phyloP scores from a whole-genome alignment of 352 stramenopile genomes.

The Globisporangium cylindrosporum region DNA sequence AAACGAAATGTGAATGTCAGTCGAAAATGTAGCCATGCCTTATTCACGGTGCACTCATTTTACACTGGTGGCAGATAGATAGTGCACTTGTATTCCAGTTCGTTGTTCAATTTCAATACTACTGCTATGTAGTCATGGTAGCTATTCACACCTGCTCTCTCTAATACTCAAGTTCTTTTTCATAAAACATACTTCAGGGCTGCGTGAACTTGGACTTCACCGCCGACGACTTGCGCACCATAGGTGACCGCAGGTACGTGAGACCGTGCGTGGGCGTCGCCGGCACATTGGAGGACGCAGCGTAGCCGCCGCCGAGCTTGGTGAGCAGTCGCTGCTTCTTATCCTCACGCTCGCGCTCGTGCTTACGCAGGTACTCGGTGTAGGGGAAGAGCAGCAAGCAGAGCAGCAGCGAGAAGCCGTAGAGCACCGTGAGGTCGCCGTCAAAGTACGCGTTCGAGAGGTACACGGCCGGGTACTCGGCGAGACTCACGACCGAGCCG shows the following conservation, averaged over 20 bases:
- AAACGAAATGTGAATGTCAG: too few species aligned
- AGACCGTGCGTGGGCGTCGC: conserved; percentile 37
- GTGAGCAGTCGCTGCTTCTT: conserved; percentile 34
- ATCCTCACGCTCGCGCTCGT: conserved; percentile 43
- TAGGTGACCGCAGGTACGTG: conserved; percentile 56
- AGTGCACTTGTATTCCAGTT: background rate
- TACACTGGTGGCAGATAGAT: background rate
- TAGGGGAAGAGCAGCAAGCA: conserved; percentile 60
- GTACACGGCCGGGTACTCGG: conserved; percentile 78
- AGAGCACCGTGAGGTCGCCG: conserved; percentile 57
- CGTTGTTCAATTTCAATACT: background rate
- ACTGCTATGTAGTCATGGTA: background rate
- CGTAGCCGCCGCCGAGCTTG: conserved; percentile 12
- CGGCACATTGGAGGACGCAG: background rate
- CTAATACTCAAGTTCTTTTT: background rate
- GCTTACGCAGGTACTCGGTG: conserved; percentile 54
- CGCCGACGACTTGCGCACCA: conserved; percentile 17
- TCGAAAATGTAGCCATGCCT: too few species aligned
- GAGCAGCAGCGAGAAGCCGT: conserved; percentile 43
- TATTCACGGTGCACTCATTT: too few species aligned
- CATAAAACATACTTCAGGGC: background rate
- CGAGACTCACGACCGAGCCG: conserved; percentile 65
- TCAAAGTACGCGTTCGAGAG: conserved; percentile 57
- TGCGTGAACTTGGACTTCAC: conserved; percentile 13
- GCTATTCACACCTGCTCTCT: background rate